Percentiles rank a stretch among this genome's conserved stretches.
Evolutionary conservation across 2,329 filamentous ascomycete genomes (phyloP).

Genomic region (Sclerotinia sclerotiorum): DNA sequence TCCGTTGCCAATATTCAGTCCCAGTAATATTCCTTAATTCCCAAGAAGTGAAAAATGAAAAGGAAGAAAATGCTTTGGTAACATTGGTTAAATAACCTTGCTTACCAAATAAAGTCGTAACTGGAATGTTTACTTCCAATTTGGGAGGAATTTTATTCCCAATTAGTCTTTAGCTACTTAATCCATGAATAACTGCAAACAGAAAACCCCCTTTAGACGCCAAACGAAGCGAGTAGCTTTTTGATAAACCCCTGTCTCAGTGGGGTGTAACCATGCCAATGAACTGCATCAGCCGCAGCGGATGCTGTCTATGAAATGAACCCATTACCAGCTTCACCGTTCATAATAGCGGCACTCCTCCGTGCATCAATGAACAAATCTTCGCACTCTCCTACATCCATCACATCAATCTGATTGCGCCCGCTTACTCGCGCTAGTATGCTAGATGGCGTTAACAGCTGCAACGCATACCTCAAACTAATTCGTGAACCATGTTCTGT

Average conservation of each 20-base stretch:
- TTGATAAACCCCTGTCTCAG: conserved; percentile 23
- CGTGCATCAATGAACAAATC: conserved; percentile 81
- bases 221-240: conserved; percentile 26
- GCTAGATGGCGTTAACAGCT: conserved; percentile 66
- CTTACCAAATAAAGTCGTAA: conserved; percentile 17
- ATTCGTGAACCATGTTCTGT: conserved; percentile 84
- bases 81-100: background rate
- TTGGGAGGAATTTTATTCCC: conserved; percentile 15
- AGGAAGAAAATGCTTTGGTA: conserved; percentile 21
- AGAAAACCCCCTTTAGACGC: conserved; percentile 22
- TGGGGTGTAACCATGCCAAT: conserved; percentile 2
- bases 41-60: conserved; percentile 15
- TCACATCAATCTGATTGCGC: conserved; percentile 71
- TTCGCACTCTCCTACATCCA: conserved; percentile 78
- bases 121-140: conserved; percentile 23
- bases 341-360: conserved; percentile 70
- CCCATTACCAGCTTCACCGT: conserved; percentile 59
- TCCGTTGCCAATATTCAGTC: conserved; percentile 25
- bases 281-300: conserved; percentile 18
- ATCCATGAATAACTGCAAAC: conserved; percentile 3
- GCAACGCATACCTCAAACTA: conserved; percentile 88
- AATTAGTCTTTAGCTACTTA: conserved; percentile 23
- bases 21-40: conserved; percentile 15
- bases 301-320: conserved; percentile 47
- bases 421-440: conserved; percentile 87